Evolutionary conservation across 768 basidiomycete species (phyloP).

Genomic region (Pulveroboletus sp.): DNA sequence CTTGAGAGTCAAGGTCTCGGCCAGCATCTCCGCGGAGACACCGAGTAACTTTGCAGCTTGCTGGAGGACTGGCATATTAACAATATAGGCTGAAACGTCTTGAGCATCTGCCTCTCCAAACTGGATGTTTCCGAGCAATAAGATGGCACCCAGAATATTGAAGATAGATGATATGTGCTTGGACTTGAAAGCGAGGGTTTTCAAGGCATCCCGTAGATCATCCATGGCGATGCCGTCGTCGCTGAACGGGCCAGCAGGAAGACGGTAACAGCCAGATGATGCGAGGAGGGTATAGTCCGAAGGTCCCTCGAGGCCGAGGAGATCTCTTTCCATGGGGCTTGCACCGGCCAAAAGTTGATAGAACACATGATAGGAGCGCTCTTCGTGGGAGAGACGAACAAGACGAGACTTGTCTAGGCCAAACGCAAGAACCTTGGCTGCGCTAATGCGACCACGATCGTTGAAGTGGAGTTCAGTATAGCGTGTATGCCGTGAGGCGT

Average conservation of each 20-base stretch:
- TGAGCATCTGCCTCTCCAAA: constrained; percentile 52
- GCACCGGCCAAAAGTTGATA: constrained; percentile 63
- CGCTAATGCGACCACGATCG: constrained; percentile 48
- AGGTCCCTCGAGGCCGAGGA: constrained; percentile 49
- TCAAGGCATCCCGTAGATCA: constrained; percentile 52
- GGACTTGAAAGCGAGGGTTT: constrained; percentile 55
- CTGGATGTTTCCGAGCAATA: constrained; percentile 54
- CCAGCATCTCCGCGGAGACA: constrained; percentile 48
- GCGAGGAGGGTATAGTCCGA: constrained; percentile 56
- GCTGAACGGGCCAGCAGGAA: constrained; percentile 60
- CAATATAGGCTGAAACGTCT: constrained; percentile 49
- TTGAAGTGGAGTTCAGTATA: constrained; percentile 62
- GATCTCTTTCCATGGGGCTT: constrained; percentile 49
- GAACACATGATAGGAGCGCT: constrained; percentile 62
- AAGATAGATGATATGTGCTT: constrained; percentile 55
- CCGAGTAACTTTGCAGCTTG: constrained; percentile 49
- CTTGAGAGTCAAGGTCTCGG: constrained; percentile 50
- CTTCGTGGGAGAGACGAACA: constrained; percentile 49
- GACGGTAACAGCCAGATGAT: constrained; percentile 56
- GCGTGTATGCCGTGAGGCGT: constrained; percentile 57
- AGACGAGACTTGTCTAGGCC: constrained; percentile 62
- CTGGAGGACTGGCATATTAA: constrained; percentile 44
- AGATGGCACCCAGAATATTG: constrained; percentile 46
- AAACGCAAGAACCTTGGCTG: constrained; percentile 55
- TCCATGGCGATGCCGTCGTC: constrained; percentile 57